Evolutionary conservation across 2,329 filamentous ascomycete species (phyloP).

Genomic region (Ophiostoma montium): DNA sequence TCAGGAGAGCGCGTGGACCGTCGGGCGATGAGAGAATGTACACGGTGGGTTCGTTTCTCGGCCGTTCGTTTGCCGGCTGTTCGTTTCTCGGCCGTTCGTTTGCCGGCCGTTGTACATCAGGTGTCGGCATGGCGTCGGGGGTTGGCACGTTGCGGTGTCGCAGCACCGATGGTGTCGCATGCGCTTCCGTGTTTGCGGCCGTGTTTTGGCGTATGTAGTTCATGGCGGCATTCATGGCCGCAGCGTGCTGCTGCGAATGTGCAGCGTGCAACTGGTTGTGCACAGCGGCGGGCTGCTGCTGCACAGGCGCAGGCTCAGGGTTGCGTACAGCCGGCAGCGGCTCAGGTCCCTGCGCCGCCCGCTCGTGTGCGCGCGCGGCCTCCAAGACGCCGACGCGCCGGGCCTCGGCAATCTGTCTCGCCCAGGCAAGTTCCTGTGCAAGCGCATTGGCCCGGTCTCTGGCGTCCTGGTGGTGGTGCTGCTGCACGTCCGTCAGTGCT

Average conservation of each 20-base stretch:
- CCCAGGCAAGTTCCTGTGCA: not conserved
- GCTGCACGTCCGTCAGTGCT: not conserved
- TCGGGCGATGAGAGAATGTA: conserved; percentile 47
- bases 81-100: not conserved
- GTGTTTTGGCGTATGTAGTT: not conserved
- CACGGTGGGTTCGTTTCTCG: conserved; percentile 32
- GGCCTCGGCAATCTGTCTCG: not conserved
- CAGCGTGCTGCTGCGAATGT: not conserved
- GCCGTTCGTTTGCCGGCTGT: too few species aligned
- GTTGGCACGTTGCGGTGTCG: not conserved
- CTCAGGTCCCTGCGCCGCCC: not conserved
- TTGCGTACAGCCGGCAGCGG: not conserved
- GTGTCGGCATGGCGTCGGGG: too few species aligned
- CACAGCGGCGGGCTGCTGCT: not conserved
- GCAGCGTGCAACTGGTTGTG: not conserved
- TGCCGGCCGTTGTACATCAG: too few species aligned
- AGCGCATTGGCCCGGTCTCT: too few species aligned
- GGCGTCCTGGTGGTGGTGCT: not conserved
- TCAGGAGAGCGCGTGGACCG: conserved; percentile 42
- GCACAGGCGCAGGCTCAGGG: too few species aligned
- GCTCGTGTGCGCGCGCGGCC: not conserved
- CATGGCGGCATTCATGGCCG: not conserved
- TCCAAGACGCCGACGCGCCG: not conserved
- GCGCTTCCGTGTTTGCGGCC: too few species aligned
- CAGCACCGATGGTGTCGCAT: not conserved